Percentiles rank a stretch among this genome's conserved stretches.
Conservation (phyloP, 495 filamentous ascomycete genomes). For the Cairneyella variabilis region DNA sequence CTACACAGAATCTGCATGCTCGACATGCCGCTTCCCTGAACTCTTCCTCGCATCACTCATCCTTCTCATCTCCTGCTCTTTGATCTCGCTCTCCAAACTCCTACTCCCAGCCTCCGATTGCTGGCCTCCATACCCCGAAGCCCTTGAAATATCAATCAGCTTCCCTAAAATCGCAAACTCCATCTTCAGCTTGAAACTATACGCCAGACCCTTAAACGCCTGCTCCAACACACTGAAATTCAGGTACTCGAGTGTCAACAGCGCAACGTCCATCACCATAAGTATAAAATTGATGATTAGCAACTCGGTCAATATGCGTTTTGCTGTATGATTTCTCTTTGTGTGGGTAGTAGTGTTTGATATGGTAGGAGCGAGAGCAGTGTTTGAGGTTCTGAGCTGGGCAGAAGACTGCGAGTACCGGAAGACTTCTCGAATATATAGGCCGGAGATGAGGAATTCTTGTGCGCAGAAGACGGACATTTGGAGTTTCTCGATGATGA, state of each 20-base stretch:
- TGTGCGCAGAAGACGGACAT: constrained; percentile 54
- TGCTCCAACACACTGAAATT: constrained; percentile 50
- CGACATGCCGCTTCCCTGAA: too few species aligned
- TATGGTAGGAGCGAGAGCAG: too few species aligned
- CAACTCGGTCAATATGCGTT: constrained; percentile 35
- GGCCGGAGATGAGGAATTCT: constrained; percentile 51
- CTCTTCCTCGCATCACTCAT: too few species aligned
- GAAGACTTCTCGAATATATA: constrained; percentile 54
- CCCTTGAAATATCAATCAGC: constrained; percentile 34
- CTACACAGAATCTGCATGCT: too few species aligned
- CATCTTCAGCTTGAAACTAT: constrained; percentile 64
- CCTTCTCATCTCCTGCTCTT: too few species aligned
- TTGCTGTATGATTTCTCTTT: constrained; percentile 21
- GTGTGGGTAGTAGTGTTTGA: too few species aligned
- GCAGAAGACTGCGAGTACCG: constrained; percentile 28
- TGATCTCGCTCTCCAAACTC: too few species aligned
- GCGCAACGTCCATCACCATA: constrained; percentile 45
- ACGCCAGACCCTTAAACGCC: constrained; percentile 52
- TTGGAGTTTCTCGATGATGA: constrained; percentile 51
- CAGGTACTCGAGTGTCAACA: constrained; percentile 49
- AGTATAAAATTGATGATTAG: constrained; percentile 46
- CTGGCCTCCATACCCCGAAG: too few species aligned
- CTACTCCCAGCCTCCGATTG: too few species aligned
- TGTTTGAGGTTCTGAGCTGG: too few species aligned
- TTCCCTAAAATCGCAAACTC: constrained; percentile 59